phyloP scores from a whole-genome alignment of 345 rosid genomes.

The Jatropha curcas region DNA sequence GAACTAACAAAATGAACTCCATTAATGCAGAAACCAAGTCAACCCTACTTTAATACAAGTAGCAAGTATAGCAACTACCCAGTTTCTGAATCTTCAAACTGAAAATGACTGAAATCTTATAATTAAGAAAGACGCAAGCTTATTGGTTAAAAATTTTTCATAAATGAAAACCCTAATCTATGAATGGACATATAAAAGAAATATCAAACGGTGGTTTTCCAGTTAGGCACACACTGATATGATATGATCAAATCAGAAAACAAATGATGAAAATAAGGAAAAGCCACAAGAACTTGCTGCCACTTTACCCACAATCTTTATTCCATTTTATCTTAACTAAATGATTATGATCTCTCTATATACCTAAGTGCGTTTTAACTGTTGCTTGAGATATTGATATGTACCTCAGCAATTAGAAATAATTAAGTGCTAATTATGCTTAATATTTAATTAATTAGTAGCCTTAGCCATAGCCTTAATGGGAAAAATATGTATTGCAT shows the following conservation, averaged over 20 bases:
- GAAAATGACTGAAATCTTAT: too few relatives aligned
- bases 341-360: slow-evolving; percentile 13
- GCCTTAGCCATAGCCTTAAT: neutral
- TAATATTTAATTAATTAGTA: too few relatives aligned
- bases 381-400: neutral
- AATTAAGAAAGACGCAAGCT: too few relatives aligned
- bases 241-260: slow-evolving; percentile 9
- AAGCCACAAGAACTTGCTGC: slow-evolving; percentile 13
- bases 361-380: slow-evolving; percentile 4
- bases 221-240: neutral
- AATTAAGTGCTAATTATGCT: too few relatives aligned
- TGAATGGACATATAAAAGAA: too few relatives aligned
- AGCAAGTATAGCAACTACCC: too few relatives aligned
- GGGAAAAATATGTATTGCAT: neutral
- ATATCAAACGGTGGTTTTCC: neutral
- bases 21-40: neutral
- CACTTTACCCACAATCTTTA: slow-evolving; percentile 19
- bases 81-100: too few relatives aligned
- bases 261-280: slow-evolving; percentile 17
- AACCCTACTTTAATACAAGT: neutral
- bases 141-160: too few relatives aligned
- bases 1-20: neutral
- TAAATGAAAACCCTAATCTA: too few relatives aligned
- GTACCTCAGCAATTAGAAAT: too few relatives aligned
- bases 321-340: slow-evolving; percentile 14